phyloP scores from a whole-genome alignment of 2,329 filamentous ascomycete genomes.

The Cucurbitaria berberidis region DNA sequence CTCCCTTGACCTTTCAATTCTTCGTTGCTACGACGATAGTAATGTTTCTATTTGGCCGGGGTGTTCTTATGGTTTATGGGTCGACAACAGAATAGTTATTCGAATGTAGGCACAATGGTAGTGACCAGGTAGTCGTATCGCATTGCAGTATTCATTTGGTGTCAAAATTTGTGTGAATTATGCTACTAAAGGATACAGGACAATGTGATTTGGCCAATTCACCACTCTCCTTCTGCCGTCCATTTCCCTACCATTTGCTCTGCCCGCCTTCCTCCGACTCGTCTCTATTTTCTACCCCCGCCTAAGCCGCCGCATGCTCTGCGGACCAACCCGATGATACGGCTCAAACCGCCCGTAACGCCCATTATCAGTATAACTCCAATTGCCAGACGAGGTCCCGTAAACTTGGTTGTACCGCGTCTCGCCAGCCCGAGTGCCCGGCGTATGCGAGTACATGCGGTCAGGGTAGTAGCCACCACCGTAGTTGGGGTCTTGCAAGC shows the following conservation, averaged over 20 bases:
- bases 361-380: slow-evolving; percentile 5
- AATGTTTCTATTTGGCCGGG: too few species aligned
- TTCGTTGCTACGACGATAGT: too few species aligned
- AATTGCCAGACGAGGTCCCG: neutral
- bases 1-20: too few species aligned
- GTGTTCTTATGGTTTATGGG: too few species aligned
- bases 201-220: too few species aligned
- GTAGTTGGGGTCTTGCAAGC: neutral
- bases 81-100: too few species aligned
- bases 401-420: slow-evolving; percentile 1
- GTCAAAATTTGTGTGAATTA: too few species aligned
- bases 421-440: neutral
- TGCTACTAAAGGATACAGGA: too few species aligned
- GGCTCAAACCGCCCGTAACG: slow-evolving; percentile 7
- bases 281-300: neutral
- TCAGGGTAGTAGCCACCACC: slow-evolving; percentile 4
- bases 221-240: neutral
- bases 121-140: too few species aligned
- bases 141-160: too few species aligned
- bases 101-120: too few species aligned
- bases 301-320: neutral
- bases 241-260: neutral
- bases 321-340: slow-evolving; percentile 1
- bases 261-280: neutral
- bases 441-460: slow-evolving; percentile 7